phyloP scores from a whole-genome alignment of 306 rosid genomes.

The Mimosa bimucronata region DNA sequence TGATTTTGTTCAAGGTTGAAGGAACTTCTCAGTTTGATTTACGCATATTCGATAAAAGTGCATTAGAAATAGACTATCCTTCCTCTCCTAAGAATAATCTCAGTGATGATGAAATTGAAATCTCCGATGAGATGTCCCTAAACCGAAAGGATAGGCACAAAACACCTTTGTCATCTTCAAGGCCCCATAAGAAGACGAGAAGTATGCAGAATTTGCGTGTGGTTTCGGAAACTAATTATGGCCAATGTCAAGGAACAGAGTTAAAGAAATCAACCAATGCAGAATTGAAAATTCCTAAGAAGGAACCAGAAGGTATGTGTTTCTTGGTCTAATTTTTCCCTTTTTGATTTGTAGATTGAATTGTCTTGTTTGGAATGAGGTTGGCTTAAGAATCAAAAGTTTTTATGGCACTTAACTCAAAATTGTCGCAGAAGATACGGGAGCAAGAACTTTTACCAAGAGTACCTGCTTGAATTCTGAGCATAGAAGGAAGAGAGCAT shows the following conservation, averaged over 20 bases:
- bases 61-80: background rate
- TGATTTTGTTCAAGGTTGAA: background rate
- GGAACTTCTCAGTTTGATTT: conserved; percentile 1
- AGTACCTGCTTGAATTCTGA: background rate
- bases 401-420: background rate
- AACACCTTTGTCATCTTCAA: background rate
- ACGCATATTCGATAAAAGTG: background rate
- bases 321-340: background rate
- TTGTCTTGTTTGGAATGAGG: background rate
- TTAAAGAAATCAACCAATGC: background rate
- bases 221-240: background rate
- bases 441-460: background rate
- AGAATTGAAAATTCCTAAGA: background rate
- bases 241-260: background rate
- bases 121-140: background rate
- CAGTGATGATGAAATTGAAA: conserved; percentile 14
- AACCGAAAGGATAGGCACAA: conserved; percentile 37
- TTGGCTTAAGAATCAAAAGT: background rate
- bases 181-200: conserved; percentile 27
- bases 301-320: conserved; percentile 14
- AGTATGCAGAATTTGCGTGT: background rate
- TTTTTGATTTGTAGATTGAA: background rate
- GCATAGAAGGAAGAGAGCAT: background rate
- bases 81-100: background rate
- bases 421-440: background rate